Evolutionary conservation across 2,329 filamentous ascomycete species (phyloP).

Genomic region (Mycosphaerella arachidis): DNA sequence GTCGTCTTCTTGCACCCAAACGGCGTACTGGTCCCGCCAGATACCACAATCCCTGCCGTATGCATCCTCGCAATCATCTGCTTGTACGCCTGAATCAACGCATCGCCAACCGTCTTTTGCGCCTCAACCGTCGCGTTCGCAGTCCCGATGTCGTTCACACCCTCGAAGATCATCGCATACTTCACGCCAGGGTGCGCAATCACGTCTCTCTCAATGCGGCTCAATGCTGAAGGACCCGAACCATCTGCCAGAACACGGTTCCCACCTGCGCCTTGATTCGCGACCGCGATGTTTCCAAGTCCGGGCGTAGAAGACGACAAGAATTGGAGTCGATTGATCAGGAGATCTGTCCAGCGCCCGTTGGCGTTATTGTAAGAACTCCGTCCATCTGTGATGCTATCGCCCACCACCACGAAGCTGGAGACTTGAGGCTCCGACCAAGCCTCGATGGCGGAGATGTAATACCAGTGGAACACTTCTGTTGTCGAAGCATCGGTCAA

Average conservation of each 20-base stretch:
- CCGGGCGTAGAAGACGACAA: constrained; percentile 22
- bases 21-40: constrained; percentile 63
- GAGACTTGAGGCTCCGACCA: constrained; percentile 43
- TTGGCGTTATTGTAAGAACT: constrained; percentile 57
- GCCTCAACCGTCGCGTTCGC: constrained; percentile 41
- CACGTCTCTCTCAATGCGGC: constrained; percentile 61
- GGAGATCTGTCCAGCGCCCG: constrained; percentile 58
- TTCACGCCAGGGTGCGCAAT: constrained; percentile 54
- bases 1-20: constrained; percentile 47
- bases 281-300: constrained; percentile 48
- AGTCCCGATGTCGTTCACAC: constrained; percentile 64
- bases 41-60: constrained; percentile 51
- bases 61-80: constrained; percentile 56
- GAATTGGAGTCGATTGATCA: constrained; percentile 50
- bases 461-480: constrained; percentile 51
- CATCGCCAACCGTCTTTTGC: constrained; percentile 47
- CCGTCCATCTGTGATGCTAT: constrained; percentile 63
- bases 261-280: constrained; percentile 66
- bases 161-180: constrained; percentile 63
- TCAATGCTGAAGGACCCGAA: constrained; percentile 57
- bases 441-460: constrained; percentile 56
- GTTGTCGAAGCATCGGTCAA: constrained; percentile 39
- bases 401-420: constrained; percentile 54
- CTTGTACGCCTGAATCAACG: constrained; percentile 54
- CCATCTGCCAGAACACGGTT: constrained; percentile 61